A percentile compares a stretch with the other conserved stretches of the same genome.
Conservation (phyloP, 2,329 filamentous ascomycete genomes). For the Pseudogymnoascus sp. region DNA sequence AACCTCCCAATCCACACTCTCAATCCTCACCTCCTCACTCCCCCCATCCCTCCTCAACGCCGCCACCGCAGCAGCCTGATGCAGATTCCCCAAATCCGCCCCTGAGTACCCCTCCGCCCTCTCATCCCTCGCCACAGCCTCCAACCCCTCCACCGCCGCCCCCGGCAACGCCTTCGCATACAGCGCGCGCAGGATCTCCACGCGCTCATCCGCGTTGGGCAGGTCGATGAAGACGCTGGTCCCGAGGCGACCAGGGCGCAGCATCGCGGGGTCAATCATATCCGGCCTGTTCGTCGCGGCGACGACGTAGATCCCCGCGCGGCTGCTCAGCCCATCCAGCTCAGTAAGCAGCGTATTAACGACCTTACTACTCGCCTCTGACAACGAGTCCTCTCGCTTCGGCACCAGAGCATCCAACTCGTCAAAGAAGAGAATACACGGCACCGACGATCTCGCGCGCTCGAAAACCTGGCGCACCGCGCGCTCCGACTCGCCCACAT, state of each 20-base stretch:
- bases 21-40: conserved; percentile 22
- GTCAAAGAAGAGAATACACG: conserved; percentile 96
- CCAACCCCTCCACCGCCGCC: conserved; percentile 47
- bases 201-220: conserved; percentile 68
- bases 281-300: conserved; percentile 92
- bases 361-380: conserved; percentile 77
- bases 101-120: conserved; percentile 71
- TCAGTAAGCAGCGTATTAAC: conserved; percentile 95
- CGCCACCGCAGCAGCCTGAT: conserved; percentile 28
- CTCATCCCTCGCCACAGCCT: conserved; percentile 54
- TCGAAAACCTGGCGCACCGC: conserved; percentile 88
- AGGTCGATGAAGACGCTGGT: conserved; percentile 85
- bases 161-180: conserved; percentile 45
- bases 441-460: conserved; percentile 74
- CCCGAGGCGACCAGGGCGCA: conserved; percentile 82
- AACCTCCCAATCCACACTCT: conserved; percentile 26
- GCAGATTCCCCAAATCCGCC: conserved; percentile 52
- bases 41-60: conserved; percentile 25
- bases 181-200: conserved; percentile 72
- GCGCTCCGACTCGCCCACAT: conserved; percentile 91
- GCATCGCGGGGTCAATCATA: conserved; percentile 92
- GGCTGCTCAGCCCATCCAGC: conserved; percentile 73
- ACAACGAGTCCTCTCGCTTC: conserved; percentile 66
- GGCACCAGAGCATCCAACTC: conserved; percentile 92
- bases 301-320: conserved; percentile 85